A percentile compares a stretch with the other conserved stretches of the same genome.
These are phyloP conservation scores for Paraphaeosphaeria minitans DNA, from an alignment of 2,329 filamentous ascomycete species.

Conservation along the genomic window DNA sequence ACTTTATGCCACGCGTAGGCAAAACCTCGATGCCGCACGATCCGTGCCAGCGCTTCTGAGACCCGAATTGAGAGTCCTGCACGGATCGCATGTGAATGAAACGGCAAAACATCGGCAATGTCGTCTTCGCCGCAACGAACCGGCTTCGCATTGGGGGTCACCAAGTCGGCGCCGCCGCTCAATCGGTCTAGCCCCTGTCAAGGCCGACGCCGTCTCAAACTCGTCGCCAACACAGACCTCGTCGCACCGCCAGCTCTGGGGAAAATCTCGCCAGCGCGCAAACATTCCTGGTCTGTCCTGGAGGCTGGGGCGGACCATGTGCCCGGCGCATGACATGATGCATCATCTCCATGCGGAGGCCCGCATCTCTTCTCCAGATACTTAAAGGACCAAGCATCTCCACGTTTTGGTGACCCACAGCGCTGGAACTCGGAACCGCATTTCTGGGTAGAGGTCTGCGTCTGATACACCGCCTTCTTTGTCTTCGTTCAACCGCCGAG, in stretches of 20 bases:
- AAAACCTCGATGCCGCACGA: neutral
- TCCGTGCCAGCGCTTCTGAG: conserved; percentile 7
- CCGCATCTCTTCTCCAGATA: conserved; percentile 5
- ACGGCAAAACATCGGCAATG: conserved; percentile 4
- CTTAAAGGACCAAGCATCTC: neutral
- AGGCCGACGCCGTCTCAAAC: neutral
- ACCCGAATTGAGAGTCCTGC: conserved; percentile 5
- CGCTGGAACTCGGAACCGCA: neutral
- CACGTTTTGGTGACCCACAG: conserved; percentile 8
- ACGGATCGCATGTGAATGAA: neutral
- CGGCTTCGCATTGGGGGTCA: neutral
- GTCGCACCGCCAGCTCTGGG: conserved; percentile 7
- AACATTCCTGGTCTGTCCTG: neutral
- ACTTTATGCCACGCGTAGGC: neutral
- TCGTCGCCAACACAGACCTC: neutral
- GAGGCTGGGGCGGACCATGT: neutral
- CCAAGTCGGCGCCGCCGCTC: neutral
- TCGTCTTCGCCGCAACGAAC: neutral
- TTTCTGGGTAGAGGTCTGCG: neutral
- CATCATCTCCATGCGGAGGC: conserved; percentile 1
- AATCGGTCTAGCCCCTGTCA: conserved; percentile 3
- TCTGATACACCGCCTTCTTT: neutral
- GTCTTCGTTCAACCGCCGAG: neutral
- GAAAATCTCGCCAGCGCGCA: conserved; percentile 8
- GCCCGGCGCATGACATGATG: neutral